Conservation (phyloP, 805 yeast genomes). For the Schizosaccharomyces octosporus region DNA sequence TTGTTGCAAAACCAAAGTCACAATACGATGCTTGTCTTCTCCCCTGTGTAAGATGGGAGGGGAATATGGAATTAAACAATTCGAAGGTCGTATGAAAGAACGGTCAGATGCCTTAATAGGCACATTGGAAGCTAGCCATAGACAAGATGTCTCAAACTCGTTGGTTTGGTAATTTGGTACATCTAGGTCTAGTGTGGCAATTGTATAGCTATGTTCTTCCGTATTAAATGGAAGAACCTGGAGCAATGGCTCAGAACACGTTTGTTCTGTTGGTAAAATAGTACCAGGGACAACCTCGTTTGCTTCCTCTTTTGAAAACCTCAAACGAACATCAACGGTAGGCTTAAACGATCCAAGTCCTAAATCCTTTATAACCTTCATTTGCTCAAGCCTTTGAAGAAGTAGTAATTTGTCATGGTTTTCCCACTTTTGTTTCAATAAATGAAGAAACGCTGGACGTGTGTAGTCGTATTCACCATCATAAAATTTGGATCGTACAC, state of each 20-base stretch:
- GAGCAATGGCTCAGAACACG: conserved; percentile 52
- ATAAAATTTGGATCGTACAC: conserved; percentile 43
- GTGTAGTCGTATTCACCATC: conserved; percentile 33
- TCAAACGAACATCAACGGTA: conserved; percentile 43
- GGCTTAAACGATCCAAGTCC: conserved; percentile 62
- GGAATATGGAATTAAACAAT: neutral
- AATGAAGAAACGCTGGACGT: conserved; percentile 57
- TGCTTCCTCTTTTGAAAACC: conserved; percentile 19
- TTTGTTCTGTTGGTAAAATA: conserved; percentile 36
- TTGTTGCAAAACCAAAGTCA: neutral
- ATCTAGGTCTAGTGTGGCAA: conserved; percentile 75
- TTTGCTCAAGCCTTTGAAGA: conserved; percentile 78
- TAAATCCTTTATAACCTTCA: conserved; percentile 78
- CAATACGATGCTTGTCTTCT: neutral
- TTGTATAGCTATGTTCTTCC: conserved; percentile 37
- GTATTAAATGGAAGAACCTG: conserved; percentile 47
- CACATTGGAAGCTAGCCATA: neutral
- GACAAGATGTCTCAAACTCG: neutral
- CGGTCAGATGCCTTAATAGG: neutral
- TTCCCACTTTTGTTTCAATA: conserved; percentile 51
- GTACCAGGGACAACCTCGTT: conserved; percentile 42
- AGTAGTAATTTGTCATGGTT: conserved; percentile 41
- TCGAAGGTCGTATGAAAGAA: neutral
- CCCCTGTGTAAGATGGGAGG: neutral
- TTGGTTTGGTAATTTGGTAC: conserved; percentile 43